Base-by-base conservation (phyloP, 768 basidiomycete genomes). In the Mycena vitilis region DNA sequence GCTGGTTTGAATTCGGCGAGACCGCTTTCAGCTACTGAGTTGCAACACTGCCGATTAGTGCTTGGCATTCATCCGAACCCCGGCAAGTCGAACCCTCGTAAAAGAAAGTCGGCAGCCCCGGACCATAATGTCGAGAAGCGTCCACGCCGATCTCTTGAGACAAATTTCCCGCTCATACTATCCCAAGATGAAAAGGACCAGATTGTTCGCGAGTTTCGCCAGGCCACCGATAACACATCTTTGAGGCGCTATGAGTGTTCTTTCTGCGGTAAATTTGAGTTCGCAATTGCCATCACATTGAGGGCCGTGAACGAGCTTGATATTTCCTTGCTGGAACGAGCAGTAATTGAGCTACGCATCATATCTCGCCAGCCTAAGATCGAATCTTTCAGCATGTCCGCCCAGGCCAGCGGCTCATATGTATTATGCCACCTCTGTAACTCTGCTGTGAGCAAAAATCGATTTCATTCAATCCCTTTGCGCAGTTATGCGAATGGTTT, bases 401-500 rank as follows among this genome's bases (percentile, higher is more conserved):
- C 60, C 1, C 34, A 57, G 12, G 18, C 42, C 23, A 18, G 36
- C n/a, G 45, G 54, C 22, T 56, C 25, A 34, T 68, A 63, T 22
- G 30, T 60, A 37, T 36, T 60, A 4, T 60, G 59, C 36, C 67
- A 54, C 38, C 45, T 68, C 9, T 68, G 67, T 25, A 48, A 60
- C 22, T 49, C 25, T 20, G 25, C 47, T 63, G 67, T 64, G 2
- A 63, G 23, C 40, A 44, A 53, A 38, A 52, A 53, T 9, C 5
- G 2, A 34, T 72, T 72, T 42, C 8, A n/a, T 34, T n/a, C 38
- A 23, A 60, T 69, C 53, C 73, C 73, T 58, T 23, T 72, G 12
- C 68, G 65, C 16, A 69, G 66, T 44, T 73, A 73, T 66, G 73
- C 71, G 20, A 73, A 74, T 60, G 71, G 71, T 22, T 38, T 70